Evolutionary conservation across 108 stramenopile species (phyloP).

Genomic region (Cyclostephanos tholiformis): DNA sequence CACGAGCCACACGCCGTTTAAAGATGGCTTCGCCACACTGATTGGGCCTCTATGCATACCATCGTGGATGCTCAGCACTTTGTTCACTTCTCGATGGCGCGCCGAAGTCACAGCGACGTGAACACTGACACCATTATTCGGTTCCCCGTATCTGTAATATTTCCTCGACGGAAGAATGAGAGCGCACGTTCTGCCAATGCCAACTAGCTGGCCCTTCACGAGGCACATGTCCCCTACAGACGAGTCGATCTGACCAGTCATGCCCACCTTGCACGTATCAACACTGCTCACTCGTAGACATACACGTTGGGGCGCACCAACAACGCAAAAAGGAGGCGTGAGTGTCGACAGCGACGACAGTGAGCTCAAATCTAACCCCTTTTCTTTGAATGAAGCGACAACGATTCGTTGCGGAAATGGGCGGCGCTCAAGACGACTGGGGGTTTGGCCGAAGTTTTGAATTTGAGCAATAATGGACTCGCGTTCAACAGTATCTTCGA

Average conservation of each 20-base stretch:
- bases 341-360: conserved; percentile 80
- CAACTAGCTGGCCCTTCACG: conserved; percentile 78
- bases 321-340: conserved; percentile 95
- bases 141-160: conserved; percentile 78
- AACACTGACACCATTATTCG: conserved; percentile 85
- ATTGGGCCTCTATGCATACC: conserved; percentile 87
- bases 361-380: conserved; percentile 80
- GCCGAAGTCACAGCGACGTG: conserved; percentile 69
- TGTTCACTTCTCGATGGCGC: conserved; percentile 80
- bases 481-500: conserved; percentile 86
- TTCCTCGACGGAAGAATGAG: conserved; percentile 75
- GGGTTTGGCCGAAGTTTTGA: conserved; percentile 98
- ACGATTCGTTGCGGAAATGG: conserved; percentile 71
- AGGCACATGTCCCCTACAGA: conserved; percentile 88
- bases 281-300: conserved; percentile 56
- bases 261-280: conserved; percentile 75
- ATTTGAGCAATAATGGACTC: conserved; percentile 96
- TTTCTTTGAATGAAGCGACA: conserved; percentile 55
- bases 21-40: conserved; percentile 71
- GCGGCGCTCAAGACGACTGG: conserved; percentile 83
- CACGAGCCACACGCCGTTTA: conserved; percentile 81
- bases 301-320: conserved; percentile 88
- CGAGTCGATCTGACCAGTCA: conserved; percentile 66
- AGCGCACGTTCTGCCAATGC: conserved; percentile 78
- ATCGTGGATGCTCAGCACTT: conserved; percentile 90